Conservation (phyloP, 2,329 filamentous ascomycete genomes). For the Colletotrichum sp. region DNA sequence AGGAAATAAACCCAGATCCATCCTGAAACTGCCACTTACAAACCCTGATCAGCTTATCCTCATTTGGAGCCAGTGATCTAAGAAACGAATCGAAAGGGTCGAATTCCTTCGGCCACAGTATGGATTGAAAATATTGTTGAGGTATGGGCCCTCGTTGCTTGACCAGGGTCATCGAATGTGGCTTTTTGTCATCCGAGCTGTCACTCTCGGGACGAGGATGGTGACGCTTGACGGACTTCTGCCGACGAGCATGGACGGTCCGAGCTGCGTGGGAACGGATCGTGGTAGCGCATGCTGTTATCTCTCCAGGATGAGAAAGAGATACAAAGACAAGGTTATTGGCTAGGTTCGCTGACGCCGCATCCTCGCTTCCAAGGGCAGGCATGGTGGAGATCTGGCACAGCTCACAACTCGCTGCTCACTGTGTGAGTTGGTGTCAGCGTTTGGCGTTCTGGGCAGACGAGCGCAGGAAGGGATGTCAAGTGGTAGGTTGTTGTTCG, state of each 20-base stretch:
- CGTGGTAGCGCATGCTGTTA: neutral
- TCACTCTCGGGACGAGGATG: neutral
- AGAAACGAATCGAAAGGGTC: neutral
- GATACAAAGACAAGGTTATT: neutral
- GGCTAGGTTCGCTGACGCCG: neutral
- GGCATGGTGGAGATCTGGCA: neutral
- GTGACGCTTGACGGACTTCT: neutral
- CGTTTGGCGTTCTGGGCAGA: neutral
- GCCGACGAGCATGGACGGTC: neutral
- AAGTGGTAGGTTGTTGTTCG: neutral
- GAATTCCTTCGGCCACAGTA: neutral
- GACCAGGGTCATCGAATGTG: neutral
- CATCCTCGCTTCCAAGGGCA: neutral
- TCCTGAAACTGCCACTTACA: neutral
- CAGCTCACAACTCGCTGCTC: neutral
- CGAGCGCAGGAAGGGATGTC: neutral
- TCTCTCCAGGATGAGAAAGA: neutral
- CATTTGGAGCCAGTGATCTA: neutral
- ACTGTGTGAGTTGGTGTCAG: neutral
- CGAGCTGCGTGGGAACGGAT: neutral
- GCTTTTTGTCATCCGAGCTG: neutral
- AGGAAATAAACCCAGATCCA: neutral
- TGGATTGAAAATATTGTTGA: neutral
- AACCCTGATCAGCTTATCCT: neutral
- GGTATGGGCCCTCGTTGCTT: neutral